phyloP scores from a whole-genome alignment of 345 rosid species.

The Salix purpurea region DNA sequence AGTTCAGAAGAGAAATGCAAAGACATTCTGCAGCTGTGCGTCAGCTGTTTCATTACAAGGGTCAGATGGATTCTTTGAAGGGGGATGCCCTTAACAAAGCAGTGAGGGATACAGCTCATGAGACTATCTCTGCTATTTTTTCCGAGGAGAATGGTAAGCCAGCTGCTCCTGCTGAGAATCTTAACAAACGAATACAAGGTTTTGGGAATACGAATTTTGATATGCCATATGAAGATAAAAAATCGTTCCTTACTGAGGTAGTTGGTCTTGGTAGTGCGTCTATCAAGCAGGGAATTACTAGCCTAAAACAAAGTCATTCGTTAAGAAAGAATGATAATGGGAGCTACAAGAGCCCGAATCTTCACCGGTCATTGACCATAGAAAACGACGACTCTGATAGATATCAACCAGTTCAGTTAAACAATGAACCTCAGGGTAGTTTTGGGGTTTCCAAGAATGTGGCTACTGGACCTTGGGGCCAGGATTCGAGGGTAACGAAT shows the following conservation, averaged over 20 bases:
- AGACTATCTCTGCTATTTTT: constrained; percentile 74
- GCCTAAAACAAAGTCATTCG: constrained; percentile 62
- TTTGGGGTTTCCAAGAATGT: constrained; percentile 43
- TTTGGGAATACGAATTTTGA: constrained; percentile 86
- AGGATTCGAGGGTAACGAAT: constrained; percentile 39
- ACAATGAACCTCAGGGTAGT: constrained; percentile 41
- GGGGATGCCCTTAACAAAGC: constrained; percentile 97
- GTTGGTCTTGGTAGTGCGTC: constrained; percentile 96
- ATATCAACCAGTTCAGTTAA: constrained; percentile 66
- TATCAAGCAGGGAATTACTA: constrained; percentile 84
- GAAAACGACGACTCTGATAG: constrained; percentile 57
- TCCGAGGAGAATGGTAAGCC: constrained; percentile 69
- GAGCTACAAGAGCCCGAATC: constrained; percentile 76
- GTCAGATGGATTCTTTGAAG: constrained; percentile 77
- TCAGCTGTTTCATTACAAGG: constrained; percentile 79
- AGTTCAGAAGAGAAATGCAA: constrained; percentile 96
- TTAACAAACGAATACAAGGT: constrained; percentile 78
- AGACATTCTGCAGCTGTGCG: constrained; percentile 77
- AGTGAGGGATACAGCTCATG: constrained; percentile 84
- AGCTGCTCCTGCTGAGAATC: constrained; percentile 53
- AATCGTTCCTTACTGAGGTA: constrained; percentile 87
- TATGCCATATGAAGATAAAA: constrained; percentile 71
- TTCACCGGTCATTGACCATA: constrained; percentile 77
- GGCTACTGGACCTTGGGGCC: constrained; percentile 61
- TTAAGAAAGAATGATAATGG: constrained; percentile 66